A percentile compares a stretch with the other conserved stretches of the same genome.
Evolutionary conservation across 768 basidiomycete species (phyloP).

Genomic region (Xerocomellus dryophilus): DNA sequence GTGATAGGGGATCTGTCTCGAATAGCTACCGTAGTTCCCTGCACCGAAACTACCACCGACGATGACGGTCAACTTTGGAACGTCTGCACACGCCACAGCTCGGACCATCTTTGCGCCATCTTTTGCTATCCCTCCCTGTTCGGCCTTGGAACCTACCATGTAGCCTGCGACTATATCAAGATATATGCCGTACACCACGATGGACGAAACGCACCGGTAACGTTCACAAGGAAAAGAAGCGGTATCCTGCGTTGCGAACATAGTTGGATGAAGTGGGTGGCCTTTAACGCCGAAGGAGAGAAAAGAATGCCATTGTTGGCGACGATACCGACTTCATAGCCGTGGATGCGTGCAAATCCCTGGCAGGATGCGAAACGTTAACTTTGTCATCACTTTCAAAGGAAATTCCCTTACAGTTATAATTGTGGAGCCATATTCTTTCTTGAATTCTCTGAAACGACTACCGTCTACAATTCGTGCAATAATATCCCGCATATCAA

Average conservation of each 20-base stretch:
- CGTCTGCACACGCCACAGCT: slow-evolving; percentile 89
- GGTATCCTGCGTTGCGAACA: slow-evolving; percentile 91
- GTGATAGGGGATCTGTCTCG: slow-evolving; percentile 1
- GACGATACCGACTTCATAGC: slow-evolving; percentile 86
- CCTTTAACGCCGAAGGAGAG: slow-evolving; percentile 90
- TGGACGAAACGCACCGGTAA: slow-evolving; percentile 56
- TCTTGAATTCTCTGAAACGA: slow-evolving; percentile 92
- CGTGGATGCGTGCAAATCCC: slow-evolving; percentile 89
- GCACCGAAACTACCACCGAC: slow-evolving; percentile 94
- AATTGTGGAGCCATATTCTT: slow-evolving; percentile 88
- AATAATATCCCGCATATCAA: slow-evolving; percentile 94
- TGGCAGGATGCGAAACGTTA: slow-evolving; percentile 27
- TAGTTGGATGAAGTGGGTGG: slow-evolving; percentile 92
- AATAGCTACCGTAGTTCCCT: slow-evolving; percentile 80
- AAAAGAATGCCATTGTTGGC: slow-evolving; percentile 95
- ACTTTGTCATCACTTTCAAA: not conserved
- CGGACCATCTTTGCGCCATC: slow-evolving; percentile 97
- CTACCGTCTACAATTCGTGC: slow-evolving; percentile 90
- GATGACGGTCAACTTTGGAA: slow-evolving; percentile 90
- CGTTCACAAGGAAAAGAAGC: slow-evolving; percentile 90
- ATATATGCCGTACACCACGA: not conserved
- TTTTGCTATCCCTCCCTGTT: slow-evolving; percentile 91
- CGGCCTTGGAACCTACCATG: slow-evolving; percentile 96
- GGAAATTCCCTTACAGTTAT: slow-evolving; percentile 59
- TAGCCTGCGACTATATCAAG: slow-evolving; percentile 51